Conservation (phyloP, 2,329 filamentous ascomycete genomes). For the Aspergillus aculeatinus region DNA sequence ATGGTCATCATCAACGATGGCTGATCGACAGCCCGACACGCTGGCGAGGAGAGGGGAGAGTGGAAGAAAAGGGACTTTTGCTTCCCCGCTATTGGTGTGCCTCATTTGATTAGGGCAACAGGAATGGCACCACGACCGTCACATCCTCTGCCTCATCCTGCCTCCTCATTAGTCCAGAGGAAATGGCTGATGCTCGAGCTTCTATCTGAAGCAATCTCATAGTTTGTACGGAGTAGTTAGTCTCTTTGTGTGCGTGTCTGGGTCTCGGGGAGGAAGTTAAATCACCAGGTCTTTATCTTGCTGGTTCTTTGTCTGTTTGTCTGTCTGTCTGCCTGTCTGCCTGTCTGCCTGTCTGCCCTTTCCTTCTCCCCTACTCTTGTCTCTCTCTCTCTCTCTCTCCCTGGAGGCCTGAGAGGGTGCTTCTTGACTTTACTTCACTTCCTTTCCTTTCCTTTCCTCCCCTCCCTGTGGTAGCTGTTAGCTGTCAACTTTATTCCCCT, state of each 20-base stretch:
- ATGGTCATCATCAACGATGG: slow-evolving; percentile 11
- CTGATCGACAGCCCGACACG: slow-evolving; percentile 20
- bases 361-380: not conserved
- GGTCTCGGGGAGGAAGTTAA: no score
- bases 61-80: not conserved
- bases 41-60: slow-evolving; percentile 7
- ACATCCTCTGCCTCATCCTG: not conserved
- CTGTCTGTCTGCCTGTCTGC: not conserved
- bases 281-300: not conserved
- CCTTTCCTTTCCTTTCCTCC: not conserved
- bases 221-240: not conserved
- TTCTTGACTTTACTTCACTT: not conserved
- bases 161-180: not conserved
- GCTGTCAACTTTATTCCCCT: not conserved
- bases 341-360: not conserved
- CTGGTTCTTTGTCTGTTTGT: not conserved
- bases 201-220: not conserved
- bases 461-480: not conserved
- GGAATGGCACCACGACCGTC: slow-evolving; percentile 8
- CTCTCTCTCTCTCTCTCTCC: not conserved
- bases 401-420: not conserved
- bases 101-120: slow-evolving; percentile 6
- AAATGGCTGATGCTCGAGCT: not conserved
- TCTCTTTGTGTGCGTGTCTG: not conserved
- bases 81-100: not conserved